Base-by-base conservation (phyloP, 2,329 filamentous ascomycete species). In the Colletotrichum sansevieriae region DNA sequence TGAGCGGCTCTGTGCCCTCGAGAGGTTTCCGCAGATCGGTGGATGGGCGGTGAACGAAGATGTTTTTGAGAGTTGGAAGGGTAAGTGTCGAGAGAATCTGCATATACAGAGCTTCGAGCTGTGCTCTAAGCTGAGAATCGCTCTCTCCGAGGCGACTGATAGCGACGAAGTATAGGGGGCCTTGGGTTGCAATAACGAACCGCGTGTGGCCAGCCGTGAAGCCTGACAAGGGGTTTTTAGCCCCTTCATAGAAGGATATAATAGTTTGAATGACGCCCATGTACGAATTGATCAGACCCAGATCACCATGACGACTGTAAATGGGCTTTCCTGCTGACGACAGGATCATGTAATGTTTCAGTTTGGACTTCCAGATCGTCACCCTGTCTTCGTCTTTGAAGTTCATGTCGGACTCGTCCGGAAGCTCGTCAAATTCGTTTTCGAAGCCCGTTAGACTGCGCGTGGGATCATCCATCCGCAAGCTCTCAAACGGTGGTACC, bases 321-420 rank as follows among this genome's bases (percentile, higher is more conserved):
- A 99, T 97, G 11, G 96, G 97, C 78, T 99, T 99, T 20, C 96
- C 96, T 10, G 97, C 95, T 13, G 94, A 95, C 2, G 96, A 98
- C 1, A 99, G 84, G 74, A 99, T 97, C 80, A 99, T 89, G 79
- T 97, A 99, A 80, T 99, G 96, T 80, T 99, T 99, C 71, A 95
- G 85, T 82, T 98, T 98, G 43, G 92, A 89, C 77, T 94, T 96
- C 95, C 95, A 99, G 71, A 90, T 85, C 15, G 83, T 82, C 46
- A 97, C 83, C 29, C 93, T 82, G 54, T 84, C 81, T 54, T 90
- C 88, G 62, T 89, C 86, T 54, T 78, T 79, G 68, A 81, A 77
- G 39, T 79, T 77, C 54, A 79, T 78, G 63, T 79, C 76, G 7
- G 75, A 72, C 33, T 83, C 84, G 7, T 90, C 87, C 1, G 90